Base-by-base conservation (phyloP, 257 asterid species). In the Vinca minor region DNA sequence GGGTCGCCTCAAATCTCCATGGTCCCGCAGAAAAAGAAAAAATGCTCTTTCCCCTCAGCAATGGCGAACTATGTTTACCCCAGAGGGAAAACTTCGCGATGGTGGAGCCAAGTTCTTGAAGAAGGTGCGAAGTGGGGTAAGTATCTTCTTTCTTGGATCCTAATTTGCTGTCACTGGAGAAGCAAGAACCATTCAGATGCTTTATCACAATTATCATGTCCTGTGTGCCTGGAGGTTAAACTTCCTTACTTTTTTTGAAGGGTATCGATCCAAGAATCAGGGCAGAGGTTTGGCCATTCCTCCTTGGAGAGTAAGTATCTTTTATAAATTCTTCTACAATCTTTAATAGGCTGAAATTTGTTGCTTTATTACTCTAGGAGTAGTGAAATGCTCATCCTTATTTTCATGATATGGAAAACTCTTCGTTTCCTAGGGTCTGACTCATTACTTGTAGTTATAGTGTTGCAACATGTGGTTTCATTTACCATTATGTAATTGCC, bases 91-190 rank as follows among this genome's bases (percentile, higher is more conserved):
- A 67, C 83, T 88, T 52, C 89, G 88, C 21, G 90, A 83, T 75
- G 82, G 76, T 60, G 98, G 98, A 68, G 78, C 76, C 56, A 88
- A 88, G 64, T 86, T 91, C 64, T 80, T 91, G 69, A 91, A 91
- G 85, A 91, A 84, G 88, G 88, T 91, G 66, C 94, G 96, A 64
- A 88, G 96, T 74, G 98, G 98, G 59, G 98, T 91, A 72, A 82
- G 98, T 76, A 44, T 25, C 39, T 55, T 12, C 41, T 39, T 20
- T 36, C 29, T n/a, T n/a, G n/a, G 18, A n/a, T n/a, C n/a, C n/a
- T n/a, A n/a, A n/a, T n/a, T n/a, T n/a, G n/a, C n/a, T n/a, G n/a
- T n/a, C n/a, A n/a, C n/a, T n/a, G 28, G 26, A 65, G 52, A 55
- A 47, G 34, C 8, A 13, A 31, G 23, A 15, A 55, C 15, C 48